Evolutionary conservation across 2,329 filamentous ascomycete genomes (phyloP), one percentile per base, ranked within the genome.

Genomic region (Apiospora malaysiana): DNA sequence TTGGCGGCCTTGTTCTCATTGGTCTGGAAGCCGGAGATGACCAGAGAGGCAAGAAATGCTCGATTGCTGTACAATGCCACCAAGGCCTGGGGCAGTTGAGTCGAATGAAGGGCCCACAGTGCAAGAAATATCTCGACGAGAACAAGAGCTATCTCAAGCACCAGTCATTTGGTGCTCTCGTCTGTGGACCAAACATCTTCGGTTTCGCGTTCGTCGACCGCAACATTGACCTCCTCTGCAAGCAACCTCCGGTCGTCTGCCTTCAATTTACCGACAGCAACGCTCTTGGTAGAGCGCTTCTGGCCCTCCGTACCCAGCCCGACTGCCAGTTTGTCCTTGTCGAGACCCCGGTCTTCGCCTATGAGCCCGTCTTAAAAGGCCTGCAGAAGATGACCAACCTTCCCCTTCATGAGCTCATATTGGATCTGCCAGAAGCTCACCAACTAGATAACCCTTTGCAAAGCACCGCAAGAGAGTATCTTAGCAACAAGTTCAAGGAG

Each of bases 301-400:
- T 81, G 0, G 83, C 80, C 0, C 75, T 91, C 8, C 80, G 83
- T 9, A 70, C 76, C 0, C 73, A 78, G 0, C 66, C 37, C 46
- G 49, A 73, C 0, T 69, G 87, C 3, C 77, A 76, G 1, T 90
- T 93, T 63, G 77, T 91, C 0, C 79, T 90, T 2, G 87, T 93
- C 0, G 87, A 92, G 56, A 91, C 91, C 0, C 84, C 91, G 0
- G 85, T 91, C 0, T 94, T 93, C 76, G 89, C 91, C 0, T 93
- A 90, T 70, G 89, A 93, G 69, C 92, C 92, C 0, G 84, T 94
- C 1, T 77, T 94, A 5, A 79, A 85, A 66, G 84, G 87, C 1
- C 81, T 94, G 1, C 86, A 92, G 76, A 79, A 82, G 0, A 88
- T 89, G 32, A 81, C 77, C 0, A 84, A 89, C 1, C 69, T 93